phyloP scores from a whole-genome alignment of 73 alveolate species.

The Tetrahymena malaccensis region DNA sequence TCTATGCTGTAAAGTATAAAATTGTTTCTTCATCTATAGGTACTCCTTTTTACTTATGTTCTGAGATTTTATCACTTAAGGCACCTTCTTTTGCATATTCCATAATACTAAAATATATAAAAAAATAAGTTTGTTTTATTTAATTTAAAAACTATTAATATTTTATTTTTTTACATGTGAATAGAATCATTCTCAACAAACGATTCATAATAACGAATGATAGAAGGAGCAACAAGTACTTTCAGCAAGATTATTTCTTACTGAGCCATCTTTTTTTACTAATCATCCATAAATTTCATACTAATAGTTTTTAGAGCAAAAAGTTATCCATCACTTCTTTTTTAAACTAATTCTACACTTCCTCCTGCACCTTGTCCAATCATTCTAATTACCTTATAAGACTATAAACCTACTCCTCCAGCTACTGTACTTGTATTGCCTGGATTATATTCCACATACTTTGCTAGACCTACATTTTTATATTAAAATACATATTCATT shows the following conservation, averaged over 20 bases:
- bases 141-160: too few relatives aligned
- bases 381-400: background rate
- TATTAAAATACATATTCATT: too few relatives aligned
- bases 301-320: slow-evolving; percentile 53
- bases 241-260: slow-evolving; percentile 76
- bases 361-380: slow-evolving; percentile 19
- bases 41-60: slow-evolving; percentile 36
- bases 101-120: slow-evolving; percentile 60
- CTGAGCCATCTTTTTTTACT: slow-evolving; percentile 61
- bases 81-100: slow-evolving; percentile 95
- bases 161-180: slow-evolving; percentile 30
- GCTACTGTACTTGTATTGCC: background rate
- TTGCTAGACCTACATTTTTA: background rate
- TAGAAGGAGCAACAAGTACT: slow-evolving; percentile 81
- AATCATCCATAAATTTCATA: slow-evolving; percentile 40
- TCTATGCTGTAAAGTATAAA: slow-evolving; percentile 69
- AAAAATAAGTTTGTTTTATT: too few relatives aligned
- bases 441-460: background rate
- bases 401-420: background rate
- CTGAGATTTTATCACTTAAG: slow-evolving; percentile 63
- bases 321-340: slow-evolving; percentile 26
- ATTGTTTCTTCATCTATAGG: slow-evolving; percentile 62
- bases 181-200: slow-evolving; percentile 66
- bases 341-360: slow-evolving; percentile 8
- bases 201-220: slow-evolving; percentile 78